Evolutionary conservation across 2,329 filamentous ascomycete genomes (phyloP).

Genomic region (Albifimbria verrucaria): DNA sequence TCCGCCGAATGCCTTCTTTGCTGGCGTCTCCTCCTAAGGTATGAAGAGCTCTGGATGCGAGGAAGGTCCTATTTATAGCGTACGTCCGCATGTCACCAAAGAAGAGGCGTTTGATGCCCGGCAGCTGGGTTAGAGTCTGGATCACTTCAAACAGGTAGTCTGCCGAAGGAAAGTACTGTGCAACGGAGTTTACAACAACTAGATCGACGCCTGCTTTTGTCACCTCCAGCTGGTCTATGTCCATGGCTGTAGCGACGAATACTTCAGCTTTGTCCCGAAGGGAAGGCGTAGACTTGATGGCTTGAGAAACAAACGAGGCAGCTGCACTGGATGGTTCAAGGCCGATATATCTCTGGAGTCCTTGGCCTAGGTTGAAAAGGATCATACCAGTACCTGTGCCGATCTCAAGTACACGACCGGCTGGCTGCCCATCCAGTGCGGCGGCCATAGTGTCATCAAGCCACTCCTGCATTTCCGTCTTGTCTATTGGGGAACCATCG

Average conservation of each 20-base stretch:
- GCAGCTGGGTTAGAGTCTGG: neutral
- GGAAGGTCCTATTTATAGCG: conserved; percentile 12
- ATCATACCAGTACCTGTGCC: conserved; percentile 24
- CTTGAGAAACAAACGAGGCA: conserved; percentile 7
- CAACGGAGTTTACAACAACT: conserved; percentile 9
- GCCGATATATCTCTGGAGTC: conserved; percentile 16
- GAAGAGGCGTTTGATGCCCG: conserved; percentile 8
- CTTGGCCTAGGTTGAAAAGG: conserved; percentile 16
- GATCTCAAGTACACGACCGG: conserved; percentile 14
- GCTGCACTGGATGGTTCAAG: conserved; percentile 14
- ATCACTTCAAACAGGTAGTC: conserved; percentile 6
- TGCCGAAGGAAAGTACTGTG: conserved; percentile 6
- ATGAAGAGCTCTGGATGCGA: conserved; percentile 7
- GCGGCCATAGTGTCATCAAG: conserved; percentile 18
- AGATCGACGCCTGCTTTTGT: conserved; percentile 5
- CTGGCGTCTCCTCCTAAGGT: neutral
- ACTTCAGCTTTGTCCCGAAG: neutral
- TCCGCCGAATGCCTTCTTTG: conserved; percentile 1
- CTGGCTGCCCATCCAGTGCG: neutral
- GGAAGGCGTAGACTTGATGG: neutral
- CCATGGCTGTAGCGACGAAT: conserved; percentile 9
- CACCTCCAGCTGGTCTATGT: neutral
- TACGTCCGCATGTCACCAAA: conserved; percentile 18
- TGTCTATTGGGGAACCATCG: conserved; percentile 8
- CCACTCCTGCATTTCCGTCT: conserved; percentile 21